Conservation (phyloP, 2,329 filamentous ascomycete species). For the Calonectria pteridis region DNA sequence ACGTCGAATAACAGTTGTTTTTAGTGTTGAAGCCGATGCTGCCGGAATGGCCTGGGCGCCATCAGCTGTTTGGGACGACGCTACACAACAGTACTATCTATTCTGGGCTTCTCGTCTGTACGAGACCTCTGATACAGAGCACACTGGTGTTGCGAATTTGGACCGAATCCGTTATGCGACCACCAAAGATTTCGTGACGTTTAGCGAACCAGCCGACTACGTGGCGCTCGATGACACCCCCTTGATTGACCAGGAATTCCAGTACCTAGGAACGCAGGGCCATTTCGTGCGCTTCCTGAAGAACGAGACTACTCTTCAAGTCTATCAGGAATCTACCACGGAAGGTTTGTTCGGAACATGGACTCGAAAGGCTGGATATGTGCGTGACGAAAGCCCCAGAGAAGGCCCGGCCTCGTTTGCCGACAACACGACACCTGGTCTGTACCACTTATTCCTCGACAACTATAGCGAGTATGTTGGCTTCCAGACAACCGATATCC, state of each 20-base stretch:
- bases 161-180: conserved; percentile 63
- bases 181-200: conserved; percentile 63
- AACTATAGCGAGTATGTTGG: conserved; percentile 59
- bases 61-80: conserved; percentile 52
- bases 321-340: conserved; percentile 60
- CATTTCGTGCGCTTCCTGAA: conserved; percentile 63
- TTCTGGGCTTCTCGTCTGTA: conserved; percentile 64
- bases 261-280: conserved; percentile 54
- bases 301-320: conserved; percentile 61
- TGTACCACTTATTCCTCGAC: conserved; percentile 59
- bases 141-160: conserved; percentile 56
- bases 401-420: conserved; percentile 55
- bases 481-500: conserved; percentile 56
- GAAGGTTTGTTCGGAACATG: conserved; percentile 62
- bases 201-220: conserved; percentile 59
- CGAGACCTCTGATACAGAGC: conserved; percentile 54
- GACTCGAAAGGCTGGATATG: conserved; percentile 54
- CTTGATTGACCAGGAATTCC: conserved; percentile 64
- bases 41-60: conserved; percentile 56
- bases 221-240: conserved; percentile 54
- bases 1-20: conserved; percentile 5
- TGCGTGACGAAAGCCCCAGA: conserved; percentile 45
- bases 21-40: conserved; percentile 48
- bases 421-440: conserved; percentile 49
- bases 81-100: conserved; percentile 56